These are phyloP conservation scores for Trametopsis cervina DNA, from an alignment of 768 basidiomycete genomes.

Conservation along the genomic window DNA sequence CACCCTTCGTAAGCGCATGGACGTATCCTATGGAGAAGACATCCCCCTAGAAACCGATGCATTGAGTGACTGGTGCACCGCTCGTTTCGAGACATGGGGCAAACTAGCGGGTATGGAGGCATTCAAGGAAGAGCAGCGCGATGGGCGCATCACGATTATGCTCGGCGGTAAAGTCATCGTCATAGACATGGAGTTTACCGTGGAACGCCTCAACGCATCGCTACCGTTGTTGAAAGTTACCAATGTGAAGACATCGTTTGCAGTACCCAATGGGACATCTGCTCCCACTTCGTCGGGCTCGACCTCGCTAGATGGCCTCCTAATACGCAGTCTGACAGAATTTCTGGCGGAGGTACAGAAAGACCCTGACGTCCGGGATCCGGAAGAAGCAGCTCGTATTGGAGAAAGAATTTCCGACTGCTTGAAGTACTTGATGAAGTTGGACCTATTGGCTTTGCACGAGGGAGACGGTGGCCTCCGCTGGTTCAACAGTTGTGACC, in stretches of 20 bases:
- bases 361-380: constrained; percentile 40
- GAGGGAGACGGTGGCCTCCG: constrained; percentile 57
- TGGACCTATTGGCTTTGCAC: constrained; percentile 59
- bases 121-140: constrained; percentile 52
- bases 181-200: constrained; percentile 61
- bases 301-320: constrained; percentile 54
- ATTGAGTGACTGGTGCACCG: constrained; percentile 51
- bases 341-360: constrained; percentile 60
- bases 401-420: constrained; percentile 45
- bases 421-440: constrained; percentile 61
- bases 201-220: constrained; percentile 32
- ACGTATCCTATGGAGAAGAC: constrained; percentile 54
- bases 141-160: constrained; percentile 46
- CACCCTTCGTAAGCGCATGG: constrained; percentile 38
- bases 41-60: constrained; percentile 43
- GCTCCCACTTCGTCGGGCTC: constrained; percentile 38
- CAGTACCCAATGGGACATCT: constrained; percentile 37
- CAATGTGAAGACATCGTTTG: constrained; percentile 69
- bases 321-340: constrained; percentile 45
- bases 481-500: constrained; percentile 69
- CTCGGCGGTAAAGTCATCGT: constrained; percentile 79
- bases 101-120: constrained; percentile 64
- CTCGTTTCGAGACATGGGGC: constrained; percentile 55
- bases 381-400: constrained; percentile 42
- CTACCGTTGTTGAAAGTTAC: constrained; percentile 38